These are phyloP conservation scores for Limonomyces culmigenus DNA, from an alignment of 1,284 basidiomycete species.

Conservation along the genomic window DNA sequence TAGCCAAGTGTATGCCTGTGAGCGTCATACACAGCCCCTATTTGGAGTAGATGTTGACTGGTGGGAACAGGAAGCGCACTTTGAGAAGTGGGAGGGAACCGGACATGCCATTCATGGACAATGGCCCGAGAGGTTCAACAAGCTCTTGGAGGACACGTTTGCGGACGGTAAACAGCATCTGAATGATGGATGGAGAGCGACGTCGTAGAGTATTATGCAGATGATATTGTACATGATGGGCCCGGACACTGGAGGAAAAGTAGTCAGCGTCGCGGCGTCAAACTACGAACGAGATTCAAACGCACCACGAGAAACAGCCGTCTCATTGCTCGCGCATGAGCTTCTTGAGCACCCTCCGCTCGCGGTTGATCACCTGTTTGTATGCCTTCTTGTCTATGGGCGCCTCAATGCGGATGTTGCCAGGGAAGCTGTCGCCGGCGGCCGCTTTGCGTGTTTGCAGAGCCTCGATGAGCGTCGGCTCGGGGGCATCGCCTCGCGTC, in stretches of 20 bases:
- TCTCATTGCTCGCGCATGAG: slow-evolving; percentile 21
- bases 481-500: slow-evolving; percentile 11
- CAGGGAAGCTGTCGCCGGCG: slow-evolving; percentile 20
- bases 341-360: slow-evolving; percentile 18
- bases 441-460: slow-evolving; percentile 21
- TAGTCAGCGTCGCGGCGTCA: background rate
- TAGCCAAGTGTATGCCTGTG: slow-evolving; percentile 49
- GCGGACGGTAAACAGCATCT: slow-evolving; percentile 27
- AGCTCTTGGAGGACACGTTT: slow-evolving; percentile 37
- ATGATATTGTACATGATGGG: background rate
- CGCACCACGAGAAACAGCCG: background rate
- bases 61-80: too few species aligned
- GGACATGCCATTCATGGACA: slow-evolving; percentile 60
- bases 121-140: slow-evolving; percentile 31
- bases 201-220: background rate
- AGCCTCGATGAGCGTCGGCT: slow-evolving; percentile 19
- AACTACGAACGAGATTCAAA: background rate
- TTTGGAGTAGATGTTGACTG: too few species aligned
- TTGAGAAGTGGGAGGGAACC: slow-evolving; percentile 40
- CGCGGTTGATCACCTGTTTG: slow-evolving; percentile 16
- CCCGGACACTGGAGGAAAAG: background rate
- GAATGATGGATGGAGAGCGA: slow-evolving; percentile 1
- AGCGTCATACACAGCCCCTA: too few species aligned
- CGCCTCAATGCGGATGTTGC: slow-evolving; percentile 28
- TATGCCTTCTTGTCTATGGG: slow-evolving; percentile 18